Evolutionary conservation across 2,329 filamentous ascomycete species (phyloP).

Genomic region (Geosmithia flava): DNA sequence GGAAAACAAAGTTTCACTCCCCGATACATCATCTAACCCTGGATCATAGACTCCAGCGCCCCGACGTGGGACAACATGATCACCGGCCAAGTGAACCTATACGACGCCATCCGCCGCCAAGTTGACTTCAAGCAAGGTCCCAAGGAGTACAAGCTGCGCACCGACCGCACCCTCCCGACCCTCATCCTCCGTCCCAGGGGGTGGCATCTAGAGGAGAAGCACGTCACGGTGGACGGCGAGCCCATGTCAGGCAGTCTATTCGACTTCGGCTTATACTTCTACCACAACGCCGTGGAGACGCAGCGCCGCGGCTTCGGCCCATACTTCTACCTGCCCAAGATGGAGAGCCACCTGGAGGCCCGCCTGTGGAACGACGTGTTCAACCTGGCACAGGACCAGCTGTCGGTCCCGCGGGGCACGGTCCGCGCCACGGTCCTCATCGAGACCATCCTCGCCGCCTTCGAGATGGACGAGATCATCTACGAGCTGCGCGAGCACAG

Average conservation of each 20-base stretch:
- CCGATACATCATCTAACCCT: not conserved
- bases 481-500: constrained; percentile 87
- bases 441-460: constrained; percentile 82
- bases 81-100: constrained; percentile 81
- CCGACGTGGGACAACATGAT: constrained; percentile 95
- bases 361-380: constrained; percentile 87
- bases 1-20: not conserved
- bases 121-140: constrained; percentile 79
- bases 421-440: constrained; percentile 82
- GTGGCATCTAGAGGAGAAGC: constrained; percentile 89
- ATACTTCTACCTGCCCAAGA: constrained; percentile 86
- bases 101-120: constrained; percentile 75
- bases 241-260: constrained; percentile 75
- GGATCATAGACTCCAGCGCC: constrained; percentile 55
- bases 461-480: constrained; percentile 97
- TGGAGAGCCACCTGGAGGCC: constrained; percentile 84
- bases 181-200: constrained; percentile 77
- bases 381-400: constrained; percentile 77
- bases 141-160: constrained; percentile 87
- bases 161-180: constrained; percentile 64
- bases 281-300: constrained; percentile 77
- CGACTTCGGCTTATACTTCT: constrained; percentile 90
- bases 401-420: constrained; percentile 69
- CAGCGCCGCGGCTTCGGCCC: constrained; percentile 66
- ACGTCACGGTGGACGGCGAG: constrained; percentile 79